Base-by-base conservation (phyloP, 1,139 yeast genomes). In the Taiozyma onychis region DNA sequence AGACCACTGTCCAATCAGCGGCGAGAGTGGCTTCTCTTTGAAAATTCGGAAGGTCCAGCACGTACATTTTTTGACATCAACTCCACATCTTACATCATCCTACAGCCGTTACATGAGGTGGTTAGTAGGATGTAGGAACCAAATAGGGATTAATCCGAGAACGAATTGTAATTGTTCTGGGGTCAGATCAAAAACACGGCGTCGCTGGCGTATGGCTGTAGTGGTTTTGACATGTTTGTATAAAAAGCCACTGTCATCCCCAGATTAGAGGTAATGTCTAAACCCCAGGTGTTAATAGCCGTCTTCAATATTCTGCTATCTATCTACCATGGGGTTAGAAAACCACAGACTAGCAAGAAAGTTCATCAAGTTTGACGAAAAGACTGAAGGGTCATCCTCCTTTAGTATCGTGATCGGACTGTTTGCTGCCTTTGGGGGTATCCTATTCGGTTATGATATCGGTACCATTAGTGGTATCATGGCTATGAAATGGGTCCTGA, bases 381-480 rank as follows among this genome's bases (percentile, higher is more conserved):
- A 62, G 45, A 52, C 55, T 22, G 58, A 60, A 48, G 67, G 67
- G 10, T 60, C 64, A 3, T 55, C 59, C 18, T 44, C 51, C 43
- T 56, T 63, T 53, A 65, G 66, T 14, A 55, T 64, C 43, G 44
- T 55, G n/a, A 57, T 54, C 30, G 69, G 67, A 39, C 61, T 69
- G 48, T 73, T 75, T 54, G 75, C 76, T 39, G 73, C 79, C 21
- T 69, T 77, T 55, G 83, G 81, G 61, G 84, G 84, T 64, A 63
- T 79, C 50, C 70, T 78, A 49, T 78, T 66, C 60, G 83, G 84
- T 56, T 79, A 76, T 62, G 84, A 79, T 60, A 77, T 83, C 5
- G 83, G 83, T 59, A 75, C 79, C 53, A 78, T 78, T 54, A 73
- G 78, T 24, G 83, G 83, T 66, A 72, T 79, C 54, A 62, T 78